Percentiles rank a stretch among this genome's conserved stretches.
phyloP scores from a whole-genome alignment of 768 basidiomycete genomes.

The Hydnomerulius pinastri region DNA sequence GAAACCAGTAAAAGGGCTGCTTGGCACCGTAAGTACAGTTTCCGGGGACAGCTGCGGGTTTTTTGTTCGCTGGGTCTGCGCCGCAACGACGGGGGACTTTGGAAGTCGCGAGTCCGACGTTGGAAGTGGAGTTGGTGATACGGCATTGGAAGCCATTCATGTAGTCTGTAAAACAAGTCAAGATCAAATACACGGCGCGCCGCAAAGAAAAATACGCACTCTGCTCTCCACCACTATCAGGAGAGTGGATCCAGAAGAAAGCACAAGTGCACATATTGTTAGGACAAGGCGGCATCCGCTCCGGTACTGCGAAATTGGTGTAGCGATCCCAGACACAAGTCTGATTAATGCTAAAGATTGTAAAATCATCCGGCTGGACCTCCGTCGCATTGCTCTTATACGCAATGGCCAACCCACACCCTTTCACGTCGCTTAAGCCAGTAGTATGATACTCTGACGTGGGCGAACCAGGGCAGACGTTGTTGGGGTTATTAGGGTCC shows the following conservation, averaged over 20 bases:
- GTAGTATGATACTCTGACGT: slow-evolving; percentile 54
- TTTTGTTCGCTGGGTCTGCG: slow-evolving; percentile 50
- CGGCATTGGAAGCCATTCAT: slow-evolving; percentile 78
- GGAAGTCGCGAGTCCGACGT: slow-evolving; percentile 51
- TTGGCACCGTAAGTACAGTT: slow-evolving; percentile 79
- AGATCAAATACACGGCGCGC: not conserved
- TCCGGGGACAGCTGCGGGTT: slow-evolving; percentile 43
- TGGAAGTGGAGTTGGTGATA: slow-evolving; percentile 54
- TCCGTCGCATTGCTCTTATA: slow-evolving; percentile 62
- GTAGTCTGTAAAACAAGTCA: slow-evolving; percentile 46
- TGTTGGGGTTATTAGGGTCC: slow-evolving; percentile 46
- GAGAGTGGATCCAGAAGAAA: slow-evolving; percentile 73
- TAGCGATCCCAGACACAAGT: slow-evolving; percentile 73
- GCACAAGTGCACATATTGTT: slow-evolving; percentile 65
- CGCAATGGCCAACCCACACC: slow-evolving; percentile 74
- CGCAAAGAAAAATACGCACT: slow-evolving; percentile 40
- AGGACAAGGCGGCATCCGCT: slow-evolving; percentile 67
- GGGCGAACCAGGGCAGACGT: slow-evolving; percentile 52
- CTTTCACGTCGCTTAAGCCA: slow-evolving; percentile 53
- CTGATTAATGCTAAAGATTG: slow-evolving; percentile 74
- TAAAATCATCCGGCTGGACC: slow-evolving; percentile 68
- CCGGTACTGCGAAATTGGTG: slow-evolving; percentile 71
- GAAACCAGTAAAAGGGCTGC: slow-evolving; percentile 71
- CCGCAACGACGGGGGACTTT: slow-evolving; percentile 69
- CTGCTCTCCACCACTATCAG: slow-evolving; percentile 62